A percentile compares a stretch with the other conserved stretches of the same genome.
These are phyloP conservation scores for Pugionium dolabratum DNA, from an alignment of 345 rosid species.

Conservation along the genomic window DNA sequence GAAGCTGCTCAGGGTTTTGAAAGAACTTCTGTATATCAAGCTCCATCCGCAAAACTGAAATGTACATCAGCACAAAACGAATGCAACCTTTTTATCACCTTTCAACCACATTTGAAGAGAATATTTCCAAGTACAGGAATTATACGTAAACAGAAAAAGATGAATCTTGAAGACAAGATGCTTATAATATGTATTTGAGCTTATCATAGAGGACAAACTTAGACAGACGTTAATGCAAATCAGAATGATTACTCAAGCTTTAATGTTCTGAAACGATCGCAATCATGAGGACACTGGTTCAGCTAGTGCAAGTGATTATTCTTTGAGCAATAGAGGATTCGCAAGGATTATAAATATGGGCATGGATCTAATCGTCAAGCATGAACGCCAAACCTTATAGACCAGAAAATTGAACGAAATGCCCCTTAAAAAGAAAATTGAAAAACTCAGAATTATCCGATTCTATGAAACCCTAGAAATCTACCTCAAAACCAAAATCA, in stretches of 20 bases:
- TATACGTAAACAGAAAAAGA: background rate
- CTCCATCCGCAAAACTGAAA: conserved; percentile 90
- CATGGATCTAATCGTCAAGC: conserved; percentile 28
- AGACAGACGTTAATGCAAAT: background rate
- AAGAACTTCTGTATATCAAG: conserved; percentile 84
- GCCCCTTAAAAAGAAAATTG: background rate
- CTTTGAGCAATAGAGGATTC: no score
- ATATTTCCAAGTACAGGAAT: conserved; percentile 24
- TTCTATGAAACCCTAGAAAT: conserved; percentile 38
- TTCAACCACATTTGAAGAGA: conserved; percentile 24
- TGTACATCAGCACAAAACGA: conserved; percentile 8
- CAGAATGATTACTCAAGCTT: conserved; percentile 18
- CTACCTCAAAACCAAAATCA: background rate
- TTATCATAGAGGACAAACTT: background rate
- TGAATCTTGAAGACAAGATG: background rate
- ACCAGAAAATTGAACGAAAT: background rate
- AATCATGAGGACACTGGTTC: background rate
- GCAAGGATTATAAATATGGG: background rate
- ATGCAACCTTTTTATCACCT: background rate
- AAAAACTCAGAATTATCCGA: conserved; percentile 14
- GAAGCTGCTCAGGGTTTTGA: conserved; percentile 68
- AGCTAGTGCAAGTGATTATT: conserved; percentile 1
- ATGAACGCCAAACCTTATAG: conserved; percentile 11
- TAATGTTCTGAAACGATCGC: conserved; percentile 6
- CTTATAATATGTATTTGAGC: conserved; percentile 5